Conservation (phyloP, 208 protist species). For the Trypanosoma vivax region DNA sequence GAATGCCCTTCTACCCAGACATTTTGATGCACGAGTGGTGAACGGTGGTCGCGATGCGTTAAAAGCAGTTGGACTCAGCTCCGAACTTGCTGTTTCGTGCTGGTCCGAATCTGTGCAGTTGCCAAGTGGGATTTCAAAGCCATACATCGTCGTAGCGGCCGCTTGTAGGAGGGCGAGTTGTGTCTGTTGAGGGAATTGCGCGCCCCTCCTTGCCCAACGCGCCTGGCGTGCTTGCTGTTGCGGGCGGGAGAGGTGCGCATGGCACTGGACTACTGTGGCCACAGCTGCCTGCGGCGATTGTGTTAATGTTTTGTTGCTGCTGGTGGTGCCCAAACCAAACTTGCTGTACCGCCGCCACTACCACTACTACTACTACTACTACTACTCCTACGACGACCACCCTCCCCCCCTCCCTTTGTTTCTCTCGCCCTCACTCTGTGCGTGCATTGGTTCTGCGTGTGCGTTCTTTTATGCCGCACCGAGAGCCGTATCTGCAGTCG, state of each 20-base stretch:
- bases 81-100: conserved; percentile 2
- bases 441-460: too few relatives aligned
- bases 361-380: too few relatives aligned
- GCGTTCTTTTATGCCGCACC: too few relatives aligned
- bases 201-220: background rate
- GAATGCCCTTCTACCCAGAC: background rate
- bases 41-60: conserved; percentile 1
- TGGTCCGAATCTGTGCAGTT: conserved; percentile 1
- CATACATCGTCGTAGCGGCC: conserved; percentile 11
- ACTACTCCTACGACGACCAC: too few relatives aligned
- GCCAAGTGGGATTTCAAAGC: background rate
- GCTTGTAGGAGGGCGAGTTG: background rate
- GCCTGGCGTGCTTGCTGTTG: too few relatives aligned
- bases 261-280: too few relatives aligned
- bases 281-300: too few relatives aligned
- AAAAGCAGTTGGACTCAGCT: conserved; percentile 2
- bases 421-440: too few relatives aligned
- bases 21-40: conserved; percentile 9
- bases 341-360: too few relatives aligned
- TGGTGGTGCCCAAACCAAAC: background rate
- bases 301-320: conserved; percentile 1
- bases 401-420: too few relatives aligned
- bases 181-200: background rate
- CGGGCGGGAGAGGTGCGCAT: too few relatives aligned
- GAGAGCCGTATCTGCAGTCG: too few relatives aligned